Evolutionary conservation across 2,329 filamentous ascomycete genomes (phyloP), one percentile per base, ranked within the genome.

Genomic region (Triangularia setosa): DNA sequence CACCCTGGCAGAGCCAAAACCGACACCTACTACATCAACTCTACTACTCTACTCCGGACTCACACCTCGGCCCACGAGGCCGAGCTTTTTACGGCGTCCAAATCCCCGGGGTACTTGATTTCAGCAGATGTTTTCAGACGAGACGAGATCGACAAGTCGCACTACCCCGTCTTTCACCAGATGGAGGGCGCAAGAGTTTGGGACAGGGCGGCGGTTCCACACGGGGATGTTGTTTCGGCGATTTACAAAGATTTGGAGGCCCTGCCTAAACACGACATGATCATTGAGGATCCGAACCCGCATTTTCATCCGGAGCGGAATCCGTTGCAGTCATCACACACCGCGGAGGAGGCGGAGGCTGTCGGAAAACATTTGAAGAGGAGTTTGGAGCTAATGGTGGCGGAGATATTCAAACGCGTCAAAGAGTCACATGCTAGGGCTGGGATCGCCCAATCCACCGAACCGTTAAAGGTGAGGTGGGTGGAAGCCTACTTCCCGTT

Each of bases 401-500:
- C 94, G 40, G 90, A 94, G 72, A 89, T 98, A 67, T 97, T 99
- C 77, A 86, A 87, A 9, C 85, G 90, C 33, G 93, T 93, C 6
- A 88, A 87, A 73, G 82, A 83, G 58, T 91, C 90, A 4, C 85
- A 87, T 6, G 78, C 82, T 16, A 80, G 40, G 1, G 64, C 79
- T 80, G 4, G 80, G 84, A 58, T 79, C 81, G 4, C 72, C 79
- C 61, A 79, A 68, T 75, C 79, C 21, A 82, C 87, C 58, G 90
- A 96, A 72, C 92, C 93, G 4, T 81, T 98, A 44, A 89, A 87
- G 70, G 88, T 97, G 72, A 87, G 95, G 69, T 99, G 95, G 95
- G 89, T 98, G 7, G 94, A 97, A 76, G 93, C 95, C 1, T 98
- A 95, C 78, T 99, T 99, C 79, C 95, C 95, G 44, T 98, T 98